phyloP scores from a whole-genome alignment of 768 basidiomycete genomes.

The Boletus edulis region DNA sequence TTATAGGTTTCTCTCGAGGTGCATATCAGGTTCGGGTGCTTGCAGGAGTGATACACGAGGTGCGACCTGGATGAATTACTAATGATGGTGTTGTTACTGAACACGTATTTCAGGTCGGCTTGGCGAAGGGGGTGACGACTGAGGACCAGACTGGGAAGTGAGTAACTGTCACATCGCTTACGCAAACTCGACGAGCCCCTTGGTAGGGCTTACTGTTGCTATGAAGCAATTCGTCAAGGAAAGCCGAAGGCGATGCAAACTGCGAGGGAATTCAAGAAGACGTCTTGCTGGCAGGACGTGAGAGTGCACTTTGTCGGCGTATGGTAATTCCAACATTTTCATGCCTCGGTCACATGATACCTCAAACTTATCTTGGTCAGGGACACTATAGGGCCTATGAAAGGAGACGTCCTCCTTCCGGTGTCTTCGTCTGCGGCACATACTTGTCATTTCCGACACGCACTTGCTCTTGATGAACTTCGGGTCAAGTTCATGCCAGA shows the following conservation, averaged over 20 bases:
- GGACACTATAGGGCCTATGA: slow-evolving; percentile 11
- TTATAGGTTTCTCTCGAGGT: slow-evolving; percentile 41
- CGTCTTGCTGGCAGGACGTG: slow-evolving; percentile 24
- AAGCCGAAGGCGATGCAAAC: slow-evolving; percentile 14
- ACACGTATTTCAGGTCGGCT: not conserved
- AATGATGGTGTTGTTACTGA: too few species aligned
- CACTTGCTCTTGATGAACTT: slow-evolving; percentile 13
- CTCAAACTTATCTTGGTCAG: not conserved
- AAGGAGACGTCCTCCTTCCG: slow-evolving; percentile 2
- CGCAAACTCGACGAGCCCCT: not conserved
- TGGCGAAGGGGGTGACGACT: not conserved
- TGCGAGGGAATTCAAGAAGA: slow-evolving; percentile 37
- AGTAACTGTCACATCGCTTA: slow-evolving; percentile 3
- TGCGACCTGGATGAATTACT: not conserved
- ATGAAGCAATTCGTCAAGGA: slow-evolving; percentile 3
- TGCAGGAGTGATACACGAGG: slow-evolving; percentile 41
- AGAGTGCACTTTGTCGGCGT: slow-evolving; percentile 5
- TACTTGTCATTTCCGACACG: slow-evolving; percentile 14
- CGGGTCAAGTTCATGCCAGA: slow-evolving; percentile 48
- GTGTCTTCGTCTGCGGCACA: not conserved
- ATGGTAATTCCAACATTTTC: not conserved
- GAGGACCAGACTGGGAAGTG: slow-evolving; percentile 6
- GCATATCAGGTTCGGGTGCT: slow-evolving; percentile 41
- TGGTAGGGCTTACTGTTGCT: slow-evolving; percentile 10
- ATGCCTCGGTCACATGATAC: too few species aligned